Evolutionary conservation across 2,329 filamentous ascomycete genomes (phyloP), one percentile per base, ranked within the genome.

Genomic region (Epichloe uncinata): DNA sequence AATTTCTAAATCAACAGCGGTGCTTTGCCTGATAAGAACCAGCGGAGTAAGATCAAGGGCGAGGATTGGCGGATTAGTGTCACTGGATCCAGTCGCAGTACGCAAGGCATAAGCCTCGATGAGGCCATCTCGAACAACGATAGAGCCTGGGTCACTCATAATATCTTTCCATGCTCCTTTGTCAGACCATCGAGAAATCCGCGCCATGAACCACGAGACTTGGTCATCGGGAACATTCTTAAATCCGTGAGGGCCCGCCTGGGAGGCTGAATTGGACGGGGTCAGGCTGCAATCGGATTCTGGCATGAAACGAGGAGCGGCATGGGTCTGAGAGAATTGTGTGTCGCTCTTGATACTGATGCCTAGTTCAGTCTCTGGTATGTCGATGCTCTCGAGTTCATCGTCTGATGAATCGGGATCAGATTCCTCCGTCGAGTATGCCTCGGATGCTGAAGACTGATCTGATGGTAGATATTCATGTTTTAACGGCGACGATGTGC

Each of bases 391-490:
- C 51, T 84, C 80, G 6, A 81, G 66, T 33, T 82, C 78, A 47
- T 77, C 75, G 40, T 73, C 70, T 2, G 72, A 75, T 8, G 68
- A 73, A 33, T 73, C 67, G 2, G 66, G 66, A 18, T 63, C 69
- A 13, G 75, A 77, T 41, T 72, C 69, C 45, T 79, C 77, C 44
- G 72, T 69, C 5, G 75, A 76, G 16, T 74, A 66, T 9, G 60
- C 55, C 16, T 60, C 80, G 6, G 79, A 79, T 41, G 79, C 70
- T 0, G 79, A 82, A 0, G 77, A 81, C 45, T 73, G 66, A 47
- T 82, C 79, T 1, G 93, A 97, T 13, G 91, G 91, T 54, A 90
- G 83, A 60, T 96, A 98, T 68, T 98, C 91, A 62, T 97, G 91
- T 69, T 98, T 98, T 46, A 98, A 73, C 0, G 93, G 93, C 1